Percentiles rank a stretch among this genome's conserved stretches.
Conservation (phyloP, 106 monocot species). For the Xerophyta viscosa region DNA sequence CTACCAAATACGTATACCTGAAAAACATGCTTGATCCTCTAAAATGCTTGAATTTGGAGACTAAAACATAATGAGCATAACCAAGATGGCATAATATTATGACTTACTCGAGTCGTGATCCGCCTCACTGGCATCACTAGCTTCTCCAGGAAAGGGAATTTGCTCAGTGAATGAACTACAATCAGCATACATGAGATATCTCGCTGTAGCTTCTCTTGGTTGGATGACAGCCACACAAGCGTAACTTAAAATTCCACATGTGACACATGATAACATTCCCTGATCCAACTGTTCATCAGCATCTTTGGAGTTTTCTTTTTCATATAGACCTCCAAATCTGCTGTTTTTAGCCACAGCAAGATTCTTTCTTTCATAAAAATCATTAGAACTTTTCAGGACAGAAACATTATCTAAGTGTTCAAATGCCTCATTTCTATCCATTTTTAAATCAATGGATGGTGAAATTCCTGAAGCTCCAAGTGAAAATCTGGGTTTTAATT, state of each 20-base stretch:
- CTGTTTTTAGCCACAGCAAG: not conserved
- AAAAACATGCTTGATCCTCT: too few relatives aligned
- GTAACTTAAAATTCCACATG: conserved; percentile 91
- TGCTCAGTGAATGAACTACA: conserved; percentile 29
- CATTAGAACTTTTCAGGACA: conserved; percentile 14
- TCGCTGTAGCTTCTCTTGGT: conserved; percentile 55
- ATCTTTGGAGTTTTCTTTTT: conserved; percentile 18
- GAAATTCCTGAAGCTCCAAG: conserved; percentile 36
- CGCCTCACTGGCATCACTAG: conserved; percentile 8
- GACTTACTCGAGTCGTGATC: not conserved
- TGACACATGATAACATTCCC: conserved; percentile 78
- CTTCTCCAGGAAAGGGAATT: conserved; percentile 9
- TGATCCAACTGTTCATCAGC: conserved; percentile 57
- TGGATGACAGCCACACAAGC: conserved; percentile 75
- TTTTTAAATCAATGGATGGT: conserved; percentile 20
- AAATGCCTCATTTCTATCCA: conserved; percentile 17
- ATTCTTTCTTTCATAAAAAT: conserved; percentile 12
- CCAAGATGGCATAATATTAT: not conserved
- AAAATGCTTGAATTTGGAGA: too few relatives aligned
- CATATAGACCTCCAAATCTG: conserved; percentile 16
- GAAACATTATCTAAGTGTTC: conserved; percentile 15
- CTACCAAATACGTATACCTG: too few relatives aligned
- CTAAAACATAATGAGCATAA: conserved; percentile 2
- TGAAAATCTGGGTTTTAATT: conserved; percentile 53
- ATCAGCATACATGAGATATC: conserved; percentile 52